Percentiles rank a stretch among this genome's conserved stretches.
Conservation (phyloP, 768 basidiomycete species). For the Serendipita indica region DNA sequence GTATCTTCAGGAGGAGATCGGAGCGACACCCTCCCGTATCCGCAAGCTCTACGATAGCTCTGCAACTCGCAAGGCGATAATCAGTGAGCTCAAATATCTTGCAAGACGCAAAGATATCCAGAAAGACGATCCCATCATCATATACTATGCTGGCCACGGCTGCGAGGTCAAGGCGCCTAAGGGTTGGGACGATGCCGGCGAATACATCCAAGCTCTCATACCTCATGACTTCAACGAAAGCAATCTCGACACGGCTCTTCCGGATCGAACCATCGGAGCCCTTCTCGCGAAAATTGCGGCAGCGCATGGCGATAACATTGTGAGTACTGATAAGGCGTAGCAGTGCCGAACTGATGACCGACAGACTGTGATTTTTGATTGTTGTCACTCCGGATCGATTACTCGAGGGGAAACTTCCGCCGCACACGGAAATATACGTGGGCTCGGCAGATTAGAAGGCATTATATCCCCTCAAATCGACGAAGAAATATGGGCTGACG, state of each 20-base stretch:
- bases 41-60: slow-evolving; percentile 24
- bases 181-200: slow-evolving; percentile 21
- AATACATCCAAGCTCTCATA: slow-evolving; percentile 25
- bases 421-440: not conserved
- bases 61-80: slow-evolving; percentile 27
- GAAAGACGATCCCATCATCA: slow-evolving; percentile 23
- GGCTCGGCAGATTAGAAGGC: not conserved
- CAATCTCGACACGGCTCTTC: slow-evolving; percentile 28
- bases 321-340: slow-evolving; percentile 15
- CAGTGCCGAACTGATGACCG: not conserved
- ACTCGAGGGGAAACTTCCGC: slow-evolving; percentile 17
- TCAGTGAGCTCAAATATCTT: slow-evolving; percentile 19
- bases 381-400: slow-evolving; percentile 39
- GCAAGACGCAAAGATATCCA: slow-evolving; percentile 16
- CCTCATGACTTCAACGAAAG: slow-evolving; percentile 21
- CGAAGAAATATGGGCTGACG: slow-evolving; percentile 35
- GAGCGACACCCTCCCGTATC: slow-evolving; percentile 24
- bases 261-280: slow-evolving; percentile 48
- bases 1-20: slow-evolving; percentile 22
- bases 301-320: slow-evolving; percentile 53
- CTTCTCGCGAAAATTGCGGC: slow-evolving; percentile 42
- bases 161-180: slow-evolving; percentile 22
- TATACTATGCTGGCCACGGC: slow-evolving; percentile 36
- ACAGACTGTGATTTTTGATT: slow-evolving; percentile 48
- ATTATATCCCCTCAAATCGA: slow-evolving; percentile 29